A percentile compares a stretch with the other conserved stretches of the same genome.
phyloP scores from a whole-genome alignment of 768 basidiomycete species.

The Harrya chromipes region DNA sequence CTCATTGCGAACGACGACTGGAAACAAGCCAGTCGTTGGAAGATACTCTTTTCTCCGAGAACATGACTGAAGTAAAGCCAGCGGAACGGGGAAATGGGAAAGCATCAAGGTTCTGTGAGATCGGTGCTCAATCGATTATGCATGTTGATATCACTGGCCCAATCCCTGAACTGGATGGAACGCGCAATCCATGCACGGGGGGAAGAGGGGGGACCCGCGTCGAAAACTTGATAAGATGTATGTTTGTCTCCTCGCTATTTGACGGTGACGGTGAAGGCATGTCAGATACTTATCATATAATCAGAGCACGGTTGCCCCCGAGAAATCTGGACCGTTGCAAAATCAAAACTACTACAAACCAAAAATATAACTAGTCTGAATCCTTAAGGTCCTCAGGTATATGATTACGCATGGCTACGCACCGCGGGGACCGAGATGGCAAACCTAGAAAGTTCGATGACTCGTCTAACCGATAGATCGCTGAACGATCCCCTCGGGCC shows the following conservation, averaged over 20 bases:
- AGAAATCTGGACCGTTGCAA: neutral
- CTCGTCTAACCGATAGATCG: too few species aligned
- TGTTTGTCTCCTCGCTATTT: neutral
- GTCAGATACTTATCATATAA: neutral
- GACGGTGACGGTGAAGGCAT: neutral
- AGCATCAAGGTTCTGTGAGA: neutral
- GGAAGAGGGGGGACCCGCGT: neutral
- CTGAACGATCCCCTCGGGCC: neutral
- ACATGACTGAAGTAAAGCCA: neutral
- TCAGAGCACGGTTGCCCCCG: neutral
- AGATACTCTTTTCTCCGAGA: neutral
- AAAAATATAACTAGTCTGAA: neutral
- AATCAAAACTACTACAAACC: neutral
- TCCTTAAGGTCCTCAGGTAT: neutral
- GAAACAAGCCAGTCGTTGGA: neutral
- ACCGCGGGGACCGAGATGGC: neutral
- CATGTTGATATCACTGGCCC: neutral
- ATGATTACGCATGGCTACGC: neutral
- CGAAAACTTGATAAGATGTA: neutral
- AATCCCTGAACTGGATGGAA: neutral
- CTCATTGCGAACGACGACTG: too few species aligned
- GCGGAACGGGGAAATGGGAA: neutral
- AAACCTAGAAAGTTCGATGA: neutral
- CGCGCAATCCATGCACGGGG: too few species aligned
- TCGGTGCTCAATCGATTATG: neutral